These are phyloP conservation scores for Metarhizium sp. DNA, from an alignment of 2,329 filamentous ascomycete genomes.

Conservation along the genomic window DNA sequence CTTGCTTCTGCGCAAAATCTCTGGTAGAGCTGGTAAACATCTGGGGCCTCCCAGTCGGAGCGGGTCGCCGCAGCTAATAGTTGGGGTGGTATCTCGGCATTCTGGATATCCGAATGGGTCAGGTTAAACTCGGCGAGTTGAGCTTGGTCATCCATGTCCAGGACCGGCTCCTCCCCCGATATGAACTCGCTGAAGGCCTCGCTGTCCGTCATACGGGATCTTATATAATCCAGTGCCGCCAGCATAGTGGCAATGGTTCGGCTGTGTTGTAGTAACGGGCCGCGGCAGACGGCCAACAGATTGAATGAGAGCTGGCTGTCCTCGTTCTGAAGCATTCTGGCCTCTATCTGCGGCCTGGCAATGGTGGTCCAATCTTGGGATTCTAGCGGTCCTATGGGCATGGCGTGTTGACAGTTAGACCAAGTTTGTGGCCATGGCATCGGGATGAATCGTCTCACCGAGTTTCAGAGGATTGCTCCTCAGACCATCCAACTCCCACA, in stretches of 20 bases:
- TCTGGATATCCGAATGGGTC: constrained; percentile 14
- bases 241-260: constrained; percentile 35
- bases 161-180: constrained; percentile 11
- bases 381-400: constrained; percentile 12
- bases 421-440: not conserved
- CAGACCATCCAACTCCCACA: constrained; percentile 88
- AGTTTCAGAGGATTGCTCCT: constrained; percentile 52
- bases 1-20: constrained; percentile 31
- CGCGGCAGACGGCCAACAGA: constrained; percentile 64
- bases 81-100: constrained; percentile 10
- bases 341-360: constrained; percentile 54
- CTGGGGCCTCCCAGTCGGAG: constrained; percentile 7
- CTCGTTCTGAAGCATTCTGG: constrained; percentile 58
- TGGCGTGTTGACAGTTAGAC: not conserved
- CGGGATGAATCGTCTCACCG: constrained; percentile 13
- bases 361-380: constrained; percentile 54
- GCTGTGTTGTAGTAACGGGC: constrained; percentile 44
- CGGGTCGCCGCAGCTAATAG: constrained; percentile 9
- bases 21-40: constrained; percentile 26
- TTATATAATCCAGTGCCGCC: constrained; percentile 28
- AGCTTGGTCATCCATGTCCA: constrained; percentile 13
- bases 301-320: constrained; percentile 64
- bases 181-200: constrained; percentile 13
- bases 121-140: constrained; percentile 23
- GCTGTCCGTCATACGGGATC: constrained; percentile 18